A percentile compares a stretch with the other conserved stretches of the same genome.
Conservation (phyloP, 257 asterid genomes). For the Solanum etuberosum region DNA sequence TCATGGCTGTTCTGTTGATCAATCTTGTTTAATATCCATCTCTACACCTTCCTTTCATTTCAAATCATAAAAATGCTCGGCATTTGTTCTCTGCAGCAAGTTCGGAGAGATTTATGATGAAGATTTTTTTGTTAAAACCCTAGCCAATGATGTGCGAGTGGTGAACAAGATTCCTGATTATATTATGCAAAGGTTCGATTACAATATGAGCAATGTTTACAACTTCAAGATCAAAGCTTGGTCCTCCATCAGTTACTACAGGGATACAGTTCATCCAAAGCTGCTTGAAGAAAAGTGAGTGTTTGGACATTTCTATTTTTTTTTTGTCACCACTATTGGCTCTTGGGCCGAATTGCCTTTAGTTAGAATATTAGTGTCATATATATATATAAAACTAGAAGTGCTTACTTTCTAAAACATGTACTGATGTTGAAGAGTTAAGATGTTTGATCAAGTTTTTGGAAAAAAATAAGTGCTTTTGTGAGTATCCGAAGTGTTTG, state of each 20-base stretch:
- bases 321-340: not conserved
- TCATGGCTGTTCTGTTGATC: not conserved
- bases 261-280: slow-evolving; percentile 79
- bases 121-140: slow-evolving; percentile 64
- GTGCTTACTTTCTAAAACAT: not conserved
- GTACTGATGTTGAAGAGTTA: not conserved
- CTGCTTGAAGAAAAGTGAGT: slow-evolving; percentile 92
- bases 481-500: not conserved
- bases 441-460: not conserved
- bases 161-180: slow-evolving; percentile 56
- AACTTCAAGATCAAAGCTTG: slow-evolving; percentile 95
- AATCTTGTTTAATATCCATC: not conserved
- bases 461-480: not conserved
- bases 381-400: not conserved
- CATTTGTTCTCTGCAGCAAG: slow-evolving; percentile 51
- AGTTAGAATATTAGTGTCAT: not conserved
- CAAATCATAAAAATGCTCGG: slow-evolving; percentile 13
- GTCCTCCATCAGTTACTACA: slow-evolving; percentile 74
- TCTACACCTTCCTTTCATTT: slow-evolving; percentile 1
- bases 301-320: not conserved
- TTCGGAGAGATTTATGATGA: slow-evolving; percentile 88
- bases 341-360: not conserved
- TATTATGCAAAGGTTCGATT: slow-evolving; percentile 85
- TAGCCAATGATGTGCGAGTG: slow-evolving; percentile 73
- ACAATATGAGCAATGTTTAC: slow-evolving; percentile 77